phyloP scores from a whole-genome alignment of 768 basidiomycete species.

The Daedalea quercina region DNA sequence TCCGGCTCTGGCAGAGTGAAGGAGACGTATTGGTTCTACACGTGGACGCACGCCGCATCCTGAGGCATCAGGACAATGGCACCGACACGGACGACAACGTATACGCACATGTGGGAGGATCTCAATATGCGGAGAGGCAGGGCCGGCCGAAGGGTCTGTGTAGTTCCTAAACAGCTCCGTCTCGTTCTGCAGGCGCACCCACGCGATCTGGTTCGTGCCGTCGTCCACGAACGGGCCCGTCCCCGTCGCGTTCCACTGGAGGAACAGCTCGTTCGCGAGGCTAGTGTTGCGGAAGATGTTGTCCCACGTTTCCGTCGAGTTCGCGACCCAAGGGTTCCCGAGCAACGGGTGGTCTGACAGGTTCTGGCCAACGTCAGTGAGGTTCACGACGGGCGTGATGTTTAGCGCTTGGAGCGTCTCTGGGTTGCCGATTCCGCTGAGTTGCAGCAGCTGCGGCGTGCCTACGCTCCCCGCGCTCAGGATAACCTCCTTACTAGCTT shows the following conservation, averaged over 20 bases:
- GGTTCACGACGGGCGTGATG: slow-evolving; percentile 15
- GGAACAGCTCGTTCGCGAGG: neutral
- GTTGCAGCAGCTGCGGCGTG: slow-evolving; percentile 19
- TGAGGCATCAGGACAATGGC: neutral
- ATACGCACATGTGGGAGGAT: slow-evolving; percentile 4
- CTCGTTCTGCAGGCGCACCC: slow-evolving; percentile 5
- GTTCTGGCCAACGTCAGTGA: slow-evolving; percentile 24
- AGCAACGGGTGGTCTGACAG: slow-evolving; percentile 21
- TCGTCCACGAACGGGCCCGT: slow-evolving; percentile 7
- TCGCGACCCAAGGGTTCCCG: slow-evolving; percentile 11
- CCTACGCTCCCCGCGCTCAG: slow-evolving; percentile 15
- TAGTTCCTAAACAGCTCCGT: neutral
- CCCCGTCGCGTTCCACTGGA: slow-evolving; percentile 9
- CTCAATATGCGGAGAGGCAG: slow-evolving; percentile 9
- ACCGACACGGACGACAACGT: neutral
- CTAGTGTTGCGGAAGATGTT: slow-evolving; percentile 8
- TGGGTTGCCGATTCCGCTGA: slow-evolving; percentile 24
- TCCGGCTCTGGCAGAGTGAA: slow-evolving; percentile 5
- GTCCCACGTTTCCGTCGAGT: slow-evolving; percentile 8
- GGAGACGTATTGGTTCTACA: slow-evolving; percentile 5
- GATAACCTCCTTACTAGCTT: slow-evolving; percentile 19
- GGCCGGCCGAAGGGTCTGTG: slow-evolving; percentile 11
- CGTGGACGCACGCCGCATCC: neutral
- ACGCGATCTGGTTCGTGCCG: slow-evolving; percentile 6
- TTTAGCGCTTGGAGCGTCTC: slow-evolving; percentile 13